Conservation (phyloP, 1,284 basidiomycete genomes). For the Cerioporus squamosus region DNA sequence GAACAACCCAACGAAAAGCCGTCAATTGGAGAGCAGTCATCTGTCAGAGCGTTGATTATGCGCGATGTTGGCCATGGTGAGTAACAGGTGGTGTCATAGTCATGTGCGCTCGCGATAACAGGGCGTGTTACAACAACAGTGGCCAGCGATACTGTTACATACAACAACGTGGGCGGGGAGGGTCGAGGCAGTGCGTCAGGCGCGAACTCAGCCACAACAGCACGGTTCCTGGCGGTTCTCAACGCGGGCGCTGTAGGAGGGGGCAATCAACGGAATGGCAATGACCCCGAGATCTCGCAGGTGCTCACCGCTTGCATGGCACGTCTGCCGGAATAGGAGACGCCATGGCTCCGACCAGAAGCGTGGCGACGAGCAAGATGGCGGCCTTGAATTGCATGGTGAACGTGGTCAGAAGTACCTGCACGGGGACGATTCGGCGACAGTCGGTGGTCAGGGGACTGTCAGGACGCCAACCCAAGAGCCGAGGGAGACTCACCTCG, state of each 20-base stretch:
- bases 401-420: background rate
- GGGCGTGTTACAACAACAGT: background rate
- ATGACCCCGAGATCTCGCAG: background rate
- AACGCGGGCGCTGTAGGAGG: background rate
- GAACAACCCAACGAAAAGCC: no score
- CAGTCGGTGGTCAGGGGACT: background rate
- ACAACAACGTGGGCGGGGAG: background rate
- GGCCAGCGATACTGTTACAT: background rate
- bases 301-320: conserved; percentile 5
- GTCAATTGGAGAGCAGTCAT: no score
- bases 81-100: no score
- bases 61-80: background rate
- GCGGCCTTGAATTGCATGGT: conserved; percentile 11
- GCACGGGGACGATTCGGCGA: background rate
- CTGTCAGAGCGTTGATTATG: no score
- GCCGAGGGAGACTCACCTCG: background rate
- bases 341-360: conserved; percentile 4
- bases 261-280: background rate
- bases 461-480: background rate
- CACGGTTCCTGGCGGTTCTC: conserved; percentile 14
- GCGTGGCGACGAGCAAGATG: conserved; percentile 1
- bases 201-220: background rate
- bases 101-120: no score
- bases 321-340: conserved; percentile 3
- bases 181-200: no score